These are phyloP conservation scores for Niveomyces coronatus DNA, from an alignment of 2,329 filamentous ascomycete genomes.

Conservation along the genomic window DNA sequence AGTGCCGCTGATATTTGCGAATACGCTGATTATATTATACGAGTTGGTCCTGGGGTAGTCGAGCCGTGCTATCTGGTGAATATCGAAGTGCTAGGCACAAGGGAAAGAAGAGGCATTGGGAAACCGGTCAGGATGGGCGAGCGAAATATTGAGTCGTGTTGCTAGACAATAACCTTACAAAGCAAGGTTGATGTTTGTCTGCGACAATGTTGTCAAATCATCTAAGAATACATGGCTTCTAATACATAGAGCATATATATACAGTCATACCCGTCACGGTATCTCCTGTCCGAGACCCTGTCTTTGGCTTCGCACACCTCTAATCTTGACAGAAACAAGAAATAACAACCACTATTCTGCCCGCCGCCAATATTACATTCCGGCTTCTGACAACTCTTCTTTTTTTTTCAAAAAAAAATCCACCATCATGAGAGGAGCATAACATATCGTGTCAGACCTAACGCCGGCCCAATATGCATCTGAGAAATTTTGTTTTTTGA, in stretches of 20 bases:
- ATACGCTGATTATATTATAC: constrained; percentile 67
- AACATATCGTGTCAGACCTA: constrained; percentile 25
- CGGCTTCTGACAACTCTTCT: constrained; percentile 1
- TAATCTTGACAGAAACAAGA: constrained; percentile 1
- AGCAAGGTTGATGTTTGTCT: constrained; percentile 1
- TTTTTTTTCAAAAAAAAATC: constrained; percentile 10
- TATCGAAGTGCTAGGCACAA: no score
- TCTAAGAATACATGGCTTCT: constrained; percentile 6
- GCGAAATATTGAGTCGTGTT: neutral
- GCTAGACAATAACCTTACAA: neutral
- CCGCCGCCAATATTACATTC: constrained; percentile 4
- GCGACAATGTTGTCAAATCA: constrained; percentile 4
- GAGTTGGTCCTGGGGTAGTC: constrained; percentile 60
- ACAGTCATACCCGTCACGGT: constrained; percentile 1
- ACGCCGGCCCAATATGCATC: constrained; percentile 22
- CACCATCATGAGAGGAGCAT: constrained; percentile 36
- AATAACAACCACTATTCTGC: neutral
- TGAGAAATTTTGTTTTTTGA: constrained; percentile 12
- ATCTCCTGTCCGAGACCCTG: constrained; percentile 2
- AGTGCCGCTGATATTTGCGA: constrained; percentile 72
- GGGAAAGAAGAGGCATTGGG: neutral
- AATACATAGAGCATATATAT: constrained; percentile 9
- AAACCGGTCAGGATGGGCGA: constrained; percentile 1
- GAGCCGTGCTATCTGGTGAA: no score
- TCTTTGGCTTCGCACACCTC: constrained; percentile 2